Base-by-base conservation (phyloP, 371 early-diverging fungal species). In the Mucor piriformis region DNA sequence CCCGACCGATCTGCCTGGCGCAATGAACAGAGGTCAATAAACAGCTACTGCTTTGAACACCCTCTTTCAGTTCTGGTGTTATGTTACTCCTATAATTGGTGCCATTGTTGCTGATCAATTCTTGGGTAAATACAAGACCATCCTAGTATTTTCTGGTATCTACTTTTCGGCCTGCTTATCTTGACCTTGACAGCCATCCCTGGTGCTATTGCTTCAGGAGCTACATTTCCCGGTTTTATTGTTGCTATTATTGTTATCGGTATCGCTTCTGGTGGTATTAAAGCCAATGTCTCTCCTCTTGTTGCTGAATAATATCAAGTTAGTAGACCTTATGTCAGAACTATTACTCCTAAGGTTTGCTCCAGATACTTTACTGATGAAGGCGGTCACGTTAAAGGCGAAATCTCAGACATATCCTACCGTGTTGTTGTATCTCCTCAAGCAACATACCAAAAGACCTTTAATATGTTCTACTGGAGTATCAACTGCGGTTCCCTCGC, bases 121-220 rank as follows among this genome's bases (percentile, higher is more conserved):
- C 63, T 75, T 91, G 52, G 96, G 96, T 53, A 91, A 91, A 78
- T 93, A 84, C 78, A 84, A 82, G 69, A 90, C 94, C 18, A 93
- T 94, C 21, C 50, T 91, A 6, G 34, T 85, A 21, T 91, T 93
- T 48, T 69, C 84, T 23, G 33, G 72, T 50, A 57, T 88, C 23
- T 95, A 95, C 63, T 63, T 87, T 33, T 87, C n/a, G 95, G 96
- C 49, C 67, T 89, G n/a, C 33, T 82, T 18, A 69, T 91, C 29
- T 60, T 92, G 52, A 76, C 88, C 0, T 62, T 88, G 10, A 87
- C 90, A 2, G 72, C 92, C 1, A 74, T 84, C 20, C 73, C 84
- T 25, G 58, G 79, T 25, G 75, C 83, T 15, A 81, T 91, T 49
- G 70, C 71, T 21, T 69, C 73, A 35, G 70, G 77, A 13, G 76